Evolutionary conservation across 1,139 yeast species (phyloP), one percentile per base, ranked within the genome.

Genomic region (Arxiozyma slooffiae): DNA sequence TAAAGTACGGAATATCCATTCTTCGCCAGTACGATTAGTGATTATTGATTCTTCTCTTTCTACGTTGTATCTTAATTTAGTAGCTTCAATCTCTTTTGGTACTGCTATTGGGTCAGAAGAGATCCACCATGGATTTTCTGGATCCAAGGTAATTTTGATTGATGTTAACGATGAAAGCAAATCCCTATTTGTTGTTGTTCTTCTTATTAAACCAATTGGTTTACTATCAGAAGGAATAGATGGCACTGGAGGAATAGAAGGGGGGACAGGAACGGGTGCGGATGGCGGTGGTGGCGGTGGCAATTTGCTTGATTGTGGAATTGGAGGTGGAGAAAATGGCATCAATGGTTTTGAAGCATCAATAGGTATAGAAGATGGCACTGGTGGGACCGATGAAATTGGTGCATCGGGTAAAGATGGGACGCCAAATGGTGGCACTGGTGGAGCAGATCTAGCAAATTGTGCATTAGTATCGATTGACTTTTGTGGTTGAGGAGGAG

Each of bases 1-100:
- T 58, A 84, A 81, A 56, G 85, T 92, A 52, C 83, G 75, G 53
- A 78, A 74, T 7, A 74, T 68, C 47, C 80, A 67, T 4, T 59
- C 60, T 44, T 77, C 71, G 23, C 79, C 79, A 14, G 80, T 80
- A 57, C 96, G 78, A 61, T 83, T 85, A 17, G 60, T 59, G 16
- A 82, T 69, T 20, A 68, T 64, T 52, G 76, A 71, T 22, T 80
- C 78, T 49, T 88, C 96, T 26, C 81, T 76, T 63, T 88, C 96
- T 66, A 69, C 81, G 14, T 78, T 68, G 47, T 56, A 64, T 45
- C 62, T 63, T 14, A 73, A 1, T 75, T 78, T 42, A 69, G 70
- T 52, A 9, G 70, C 73, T 2, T 67, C 52, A 9, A 74, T 68
- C 7, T 72, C 68, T 0, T 79, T 76, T 1, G 96, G 96, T 11